Conservation (phyloP, 257 asterid genomes). For the Solanum bulbocastanum region DNA sequence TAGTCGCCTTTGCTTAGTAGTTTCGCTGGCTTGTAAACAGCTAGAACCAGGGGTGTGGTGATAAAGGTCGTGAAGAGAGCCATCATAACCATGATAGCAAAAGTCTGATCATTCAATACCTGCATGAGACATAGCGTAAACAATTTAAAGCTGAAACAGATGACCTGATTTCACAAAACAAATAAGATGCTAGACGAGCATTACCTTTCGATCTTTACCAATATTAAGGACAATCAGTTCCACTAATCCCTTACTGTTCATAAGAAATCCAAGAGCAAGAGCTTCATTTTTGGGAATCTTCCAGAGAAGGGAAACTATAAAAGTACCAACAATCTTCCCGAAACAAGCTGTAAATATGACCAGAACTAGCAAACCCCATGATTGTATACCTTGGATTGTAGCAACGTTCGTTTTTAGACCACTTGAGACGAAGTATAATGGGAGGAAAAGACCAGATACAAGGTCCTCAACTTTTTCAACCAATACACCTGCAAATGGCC, state of each 20-base stretch:
- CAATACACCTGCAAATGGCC: constrained; percentile 58
- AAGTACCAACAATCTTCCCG: constrained; percentile 69
- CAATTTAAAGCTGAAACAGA: neutral
- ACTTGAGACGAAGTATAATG: constrained; percentile 72
- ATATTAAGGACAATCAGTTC: constrained; percentile 90
- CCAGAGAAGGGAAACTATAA: constrained; percentile 37
- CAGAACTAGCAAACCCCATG: constrained; percentile 72
- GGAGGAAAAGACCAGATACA: constrained; percentile 75
- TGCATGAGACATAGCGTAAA: neutral
- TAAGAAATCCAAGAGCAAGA: constrained; percentile 62
- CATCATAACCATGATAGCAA: constrained; percentile 56
- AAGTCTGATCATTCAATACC: constrained; percentile 60
- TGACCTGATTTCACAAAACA: neutral
- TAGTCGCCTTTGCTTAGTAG: constrained; percentile 9
- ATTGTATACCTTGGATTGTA: constrained; percentile 57
- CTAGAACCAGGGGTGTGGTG: constrained; percentile 42
- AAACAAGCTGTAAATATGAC: constrained; percentile 65
- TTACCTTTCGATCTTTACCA: constrained; percentile 72
- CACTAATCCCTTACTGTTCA: constrained; percentile 74
- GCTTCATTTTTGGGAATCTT: constrained; percentile 54
- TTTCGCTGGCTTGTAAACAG: constrained; percentile 46
- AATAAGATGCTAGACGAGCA: neutral
- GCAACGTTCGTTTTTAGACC: constrained; percentile 77
- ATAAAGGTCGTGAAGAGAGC: constrained; percentile 54
- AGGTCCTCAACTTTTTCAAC: constrained; percentile 87